Evolutionary conservation across 2,329 filamentous ascomycete species (phyloP), one percentile per base, ranked within the genome.

Genomic region (Trichoderma guizhouense): DNA sequence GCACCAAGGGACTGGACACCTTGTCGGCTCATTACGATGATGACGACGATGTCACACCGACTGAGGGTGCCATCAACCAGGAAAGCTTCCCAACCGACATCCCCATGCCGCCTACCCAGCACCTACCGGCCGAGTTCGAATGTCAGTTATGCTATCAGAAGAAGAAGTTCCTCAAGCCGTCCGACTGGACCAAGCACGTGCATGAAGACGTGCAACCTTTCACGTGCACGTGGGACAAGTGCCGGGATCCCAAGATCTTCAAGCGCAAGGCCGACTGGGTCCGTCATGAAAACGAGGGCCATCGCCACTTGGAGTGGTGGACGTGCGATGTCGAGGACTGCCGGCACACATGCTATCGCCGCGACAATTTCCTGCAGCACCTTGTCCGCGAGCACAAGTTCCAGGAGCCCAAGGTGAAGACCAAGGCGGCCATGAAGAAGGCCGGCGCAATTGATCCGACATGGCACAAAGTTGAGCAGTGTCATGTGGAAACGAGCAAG

Each of bases 261-360:
- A 97, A 97, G 82, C 89, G 94, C 62, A 98, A 97, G 82, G 95
- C 95, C 15, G 95, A 98, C 79, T 98, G 95, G 95, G 94, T 97
- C 26, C 89, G 95, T 34, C 95, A 98, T 77, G 95, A 97, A 79
- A 97, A 95, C 76, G 95, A 98, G 81, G 90, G 92, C 30, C 95
- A 98, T 79, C 89, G 95, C 28, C 93, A 97, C 74, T 84, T 97
- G 3, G 94, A 97, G 78, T 96, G 93, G 90, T 98, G 94, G 94
- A 90, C 88, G 7, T 98, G 95, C 79, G 90, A 93, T 73, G 88
- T 94, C 24, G 88, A 91, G 5, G 94, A 95, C 74, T 97, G 95
- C 80, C 87, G 85, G 9, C 95, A 97, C 79, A 89, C 86, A 4
- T 97, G 94, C 83, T 97, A 91, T 80, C 90, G 95, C 34, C 93